Percentiles rank a stretch among this genome's conserved stretches.
Conservation (phyloP, 345 rosid species). For the Heritiera fomes region DNA sequence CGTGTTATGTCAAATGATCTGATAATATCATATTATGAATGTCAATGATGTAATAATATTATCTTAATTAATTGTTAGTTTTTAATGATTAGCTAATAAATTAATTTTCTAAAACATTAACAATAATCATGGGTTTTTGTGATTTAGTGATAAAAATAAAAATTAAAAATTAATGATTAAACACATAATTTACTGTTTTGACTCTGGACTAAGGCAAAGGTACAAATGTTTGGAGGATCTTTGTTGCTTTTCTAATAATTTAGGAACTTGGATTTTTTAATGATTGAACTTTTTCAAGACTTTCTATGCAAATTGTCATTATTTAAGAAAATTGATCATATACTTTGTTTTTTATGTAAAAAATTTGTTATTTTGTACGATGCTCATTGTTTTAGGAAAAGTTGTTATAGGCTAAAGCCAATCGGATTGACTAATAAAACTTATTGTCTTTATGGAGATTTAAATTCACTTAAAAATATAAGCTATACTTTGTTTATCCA, state of each 20-base stretch:
- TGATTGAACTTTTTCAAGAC: background rate
- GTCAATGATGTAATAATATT: no score
- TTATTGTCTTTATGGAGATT: background rate
- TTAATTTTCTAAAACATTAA: no score
- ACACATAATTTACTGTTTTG: no score
- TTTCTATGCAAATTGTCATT: background rate
- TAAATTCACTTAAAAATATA: background rate
- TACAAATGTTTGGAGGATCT: background rate
- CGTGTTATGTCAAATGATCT: no score
- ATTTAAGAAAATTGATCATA: no score
- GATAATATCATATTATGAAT: no score
- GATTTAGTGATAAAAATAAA: no score
- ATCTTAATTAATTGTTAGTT: no score
- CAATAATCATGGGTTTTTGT: no score
- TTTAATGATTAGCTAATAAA: no score
- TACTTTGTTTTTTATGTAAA: background rate
- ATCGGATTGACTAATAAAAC: background rate
- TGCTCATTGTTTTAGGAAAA: background rate
- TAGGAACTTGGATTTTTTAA: background rate
- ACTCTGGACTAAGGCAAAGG: background rate
- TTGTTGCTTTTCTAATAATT: background rate
- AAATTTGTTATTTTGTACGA: background rate
- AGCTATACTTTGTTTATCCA: background rate
- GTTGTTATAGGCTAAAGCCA: background rate
- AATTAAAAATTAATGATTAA: no score